Evolutionary conservation across 495 filamentous ascomycete species (phyloP), one percentile per base, ranked within the genome.

Genomic region (Aspergillus incahuasiensis): DNA sequence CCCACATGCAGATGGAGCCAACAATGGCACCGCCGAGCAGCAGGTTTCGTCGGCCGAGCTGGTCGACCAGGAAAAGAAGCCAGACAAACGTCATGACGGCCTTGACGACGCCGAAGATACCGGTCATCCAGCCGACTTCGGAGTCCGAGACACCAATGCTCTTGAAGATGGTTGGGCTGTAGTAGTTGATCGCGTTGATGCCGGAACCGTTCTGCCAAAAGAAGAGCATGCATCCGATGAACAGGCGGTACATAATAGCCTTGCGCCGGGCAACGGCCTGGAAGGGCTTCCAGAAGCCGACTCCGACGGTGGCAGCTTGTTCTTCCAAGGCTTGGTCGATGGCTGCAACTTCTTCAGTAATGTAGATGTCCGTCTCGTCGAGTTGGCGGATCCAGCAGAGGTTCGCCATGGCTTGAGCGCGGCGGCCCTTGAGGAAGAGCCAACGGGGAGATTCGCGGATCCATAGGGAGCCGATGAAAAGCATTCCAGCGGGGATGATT

Each of bases 101-200:
- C 64, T 79, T 82, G 52, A 80, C 78, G 0, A 74, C 72, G 22
- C 80, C 80, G 32, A 80, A 81, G 28, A 83, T 70, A 53, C 80
- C 80, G 0, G 80, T 82, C 13, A 77, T 78, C 52, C 82, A 68
- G 19, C 65, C 67, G 11, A 76, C 70, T 57, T 79, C 79, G 44
- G 69, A 68, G 20, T 80, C 73, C 16, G 54, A 69, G 54, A 86
- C 73, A 32, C 84, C 84, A 53, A 88, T 85, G 54, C 73, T 76
- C 54, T 69, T 70, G 69, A 87, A 86, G 5, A 86, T 79, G 2
- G 78, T 81, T 0, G 82, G 82, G 11, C 69, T 75, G 71, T 85
- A 86, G 66, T 86, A 87, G 71, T 87, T 86, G 64, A 86, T 84
- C 18, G 83, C 82, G 53, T 87, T 87, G 72, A 87, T 88, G 9